Evolutionary conservation across 176 grass and related monocot species (phyloP), one percentile per base, ranked within the genome.

Genomic region (Elaeis guineensis): DNA sequence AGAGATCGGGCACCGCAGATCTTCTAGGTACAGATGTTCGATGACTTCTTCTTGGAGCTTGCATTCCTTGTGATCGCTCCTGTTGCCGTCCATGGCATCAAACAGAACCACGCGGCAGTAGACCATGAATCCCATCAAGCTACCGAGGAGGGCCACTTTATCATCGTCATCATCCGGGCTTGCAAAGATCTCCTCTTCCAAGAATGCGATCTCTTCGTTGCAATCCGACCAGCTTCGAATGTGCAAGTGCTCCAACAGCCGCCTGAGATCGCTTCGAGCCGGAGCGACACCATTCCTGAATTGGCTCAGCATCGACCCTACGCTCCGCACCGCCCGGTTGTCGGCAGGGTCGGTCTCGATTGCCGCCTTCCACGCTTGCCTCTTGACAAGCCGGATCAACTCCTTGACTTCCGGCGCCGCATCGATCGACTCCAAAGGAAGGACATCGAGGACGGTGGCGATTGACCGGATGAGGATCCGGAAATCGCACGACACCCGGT

Each of bases 41-140:
- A 44, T 44, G 35, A 12, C 35, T 44, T 44, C 32, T 8, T 9
- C 11, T 12, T 44, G 35, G 35, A 44, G 35, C 2, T 14, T 44
- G 11, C 35, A 44, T 44, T 44, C 35, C 48, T 52, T 3, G 24
- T 35, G 25, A 20, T 16, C n/a, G 3, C 18, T 29, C 63, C 39
- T 75, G 21, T 63, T 69, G 15, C 19, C 25, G 65, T 89, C 76
- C 53, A 73, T 73, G 19, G 58, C 50, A 7, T 83, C 71, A 57
- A 98, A 98, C 22, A 98, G 65, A 3, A 85, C 80, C 12, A 80
- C 82, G 64, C 87, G 84, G 78, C 93, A 92, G 51, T 98, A 92
- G 51, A 85, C 74, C 52, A 89, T 67, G 79, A 92, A 86, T 6
- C 76, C 79, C 19, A 65, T 72, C n/a, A 98, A 49, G 61, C 73